phyloP scores from a whole-genome alignment of 2,329 filamentous ascomycete species.

The Neonectria punicea region DNA sequence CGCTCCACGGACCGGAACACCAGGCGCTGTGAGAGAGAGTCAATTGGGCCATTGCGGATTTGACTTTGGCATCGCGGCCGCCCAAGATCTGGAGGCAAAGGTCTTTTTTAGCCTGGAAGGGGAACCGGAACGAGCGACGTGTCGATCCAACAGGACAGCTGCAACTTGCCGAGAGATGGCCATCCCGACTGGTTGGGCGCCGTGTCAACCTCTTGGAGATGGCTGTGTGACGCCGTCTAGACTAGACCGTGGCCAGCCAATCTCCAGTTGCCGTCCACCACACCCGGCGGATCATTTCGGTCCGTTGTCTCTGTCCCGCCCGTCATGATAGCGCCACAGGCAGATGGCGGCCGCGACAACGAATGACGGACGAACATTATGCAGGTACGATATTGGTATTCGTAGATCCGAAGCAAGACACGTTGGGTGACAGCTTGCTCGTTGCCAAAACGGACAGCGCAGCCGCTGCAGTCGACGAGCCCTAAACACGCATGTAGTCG shows the following conservation, averaged over 20 bases:
- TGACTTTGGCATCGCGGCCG: slow-evolving; percentile 4
- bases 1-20: not conserved
- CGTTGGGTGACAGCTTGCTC: not conserved
- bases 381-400: not conserved
- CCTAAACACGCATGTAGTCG: not conserved
- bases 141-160: slow-evolving; percentile 15
- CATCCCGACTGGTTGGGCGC: slow-evolving; percentile 10
- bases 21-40: slow-evolving; percentile 4
- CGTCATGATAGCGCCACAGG: slow-evolving; percentile 9
- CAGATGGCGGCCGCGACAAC: slow-evolving; percentile 9
- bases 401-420: not conserved
- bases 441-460: not conserved
- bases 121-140: slow-evolving; percentile 14
- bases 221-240: slow-evolving; percentile 22
- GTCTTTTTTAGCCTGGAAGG: slow-evolving; percentile 6
- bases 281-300: slow-evolving; percentile 11
- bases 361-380: slow-evolving; percentile 1
- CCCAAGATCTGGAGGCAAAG: slow-evolving; percentile 11
- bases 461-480: not conserved
- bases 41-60: slow-evolving; percentile 2
- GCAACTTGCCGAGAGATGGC: slow-evolving; percentile 21
- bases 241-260: slow-evolving; percentile 12
- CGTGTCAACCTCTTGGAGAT: slow-evolving; percentile 15
- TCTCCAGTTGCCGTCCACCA: slow-evolving; percentile 1
- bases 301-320: slow-evolving; percentile 5